A percentile compares a stretch with the other conserved stretches of the same genome.
Evolutionary conservation across 2,329 filamentous ascomycete species (phyloP).

Genomic region (Pleurostoma richardsiae): DNA sequence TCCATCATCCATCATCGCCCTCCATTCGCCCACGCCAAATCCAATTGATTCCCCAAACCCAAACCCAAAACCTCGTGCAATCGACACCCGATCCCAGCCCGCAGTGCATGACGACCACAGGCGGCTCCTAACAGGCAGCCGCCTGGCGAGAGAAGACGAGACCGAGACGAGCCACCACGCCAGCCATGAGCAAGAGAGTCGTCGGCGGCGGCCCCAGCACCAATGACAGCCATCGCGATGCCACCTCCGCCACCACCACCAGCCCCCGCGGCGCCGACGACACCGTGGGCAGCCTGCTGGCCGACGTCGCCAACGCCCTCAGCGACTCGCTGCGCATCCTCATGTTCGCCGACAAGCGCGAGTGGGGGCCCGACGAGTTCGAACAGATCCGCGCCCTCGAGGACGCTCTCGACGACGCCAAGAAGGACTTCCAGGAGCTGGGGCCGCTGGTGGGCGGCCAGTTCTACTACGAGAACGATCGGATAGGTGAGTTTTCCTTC

Average conservation of each 20-base stretch:
- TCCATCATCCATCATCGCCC: too few species aligned
- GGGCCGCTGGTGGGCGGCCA: conserved; percentile 49
- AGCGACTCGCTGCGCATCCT: conserved; percentile 49
- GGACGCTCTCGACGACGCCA: conserved; percentile 52
- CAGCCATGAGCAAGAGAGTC: not conserved
- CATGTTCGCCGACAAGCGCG: conserved; percentile 51
- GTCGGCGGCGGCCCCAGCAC: too few species aligned
- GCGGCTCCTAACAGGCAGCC: too few species aligned
- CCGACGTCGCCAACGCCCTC: conserved; percentile 49
- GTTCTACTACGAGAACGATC: conserved; percentile 53
- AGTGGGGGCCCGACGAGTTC: conserved; percentile 55
- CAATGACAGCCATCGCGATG: too few species aligned
- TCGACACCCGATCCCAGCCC: too few species aligned
- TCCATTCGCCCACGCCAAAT: too few species aligned
- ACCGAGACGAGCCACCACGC: not conserved
- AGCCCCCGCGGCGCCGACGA: conserved; percentile 17
- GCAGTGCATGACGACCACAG: too few species aligned
- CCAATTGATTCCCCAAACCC: too few species aligned
- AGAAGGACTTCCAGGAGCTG: conserved; percentile 56
- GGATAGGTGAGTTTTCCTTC: conserved; percentile 36
- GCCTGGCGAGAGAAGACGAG: too few species aligned
- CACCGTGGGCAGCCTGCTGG: conserved; percentile 54
- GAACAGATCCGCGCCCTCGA: conserved; percentile 53
- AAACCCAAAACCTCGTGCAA: too few species aligned
- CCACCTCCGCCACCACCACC: too few species aligned